These are phyloP conservation scores for Pythium aquatile DNA, from an alignment of 352 stramenopile genomes.

Conservation along the genomic window DNA sequence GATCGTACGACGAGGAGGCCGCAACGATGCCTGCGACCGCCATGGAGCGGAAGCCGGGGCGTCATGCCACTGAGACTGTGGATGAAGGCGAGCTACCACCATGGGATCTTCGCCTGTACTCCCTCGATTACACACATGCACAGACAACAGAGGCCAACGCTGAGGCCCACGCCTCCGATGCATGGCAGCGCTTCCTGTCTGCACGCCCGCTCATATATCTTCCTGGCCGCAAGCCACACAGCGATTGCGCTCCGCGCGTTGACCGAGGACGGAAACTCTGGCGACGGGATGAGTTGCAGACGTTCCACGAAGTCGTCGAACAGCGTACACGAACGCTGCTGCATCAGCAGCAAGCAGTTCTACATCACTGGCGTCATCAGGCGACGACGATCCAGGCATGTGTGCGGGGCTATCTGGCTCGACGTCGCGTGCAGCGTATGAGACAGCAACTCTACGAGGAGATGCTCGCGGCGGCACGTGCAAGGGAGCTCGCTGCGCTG, in stretches of 20 bases:
- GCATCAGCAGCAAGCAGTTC: constrained; percentile 32
- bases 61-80: neutral
- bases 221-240: constrained; percentile 35
- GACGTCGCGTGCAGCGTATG: constrained; percentile 35
- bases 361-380: constrained; percentile 39
- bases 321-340: constrained; percentile 36
- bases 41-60: neutral
- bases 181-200: constrained; percentile 39
- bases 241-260: constrained; percentile 41
- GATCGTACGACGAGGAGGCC: neutral
- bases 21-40: neutral
- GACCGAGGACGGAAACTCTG: constrained; percentile 32
- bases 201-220: constrained; percentile 46
- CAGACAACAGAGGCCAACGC: constrained; percentile 11
- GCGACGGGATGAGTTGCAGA: constrained; percentile 40
- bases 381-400: constrained; percentile 42
- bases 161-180: constrained; percentile 23
- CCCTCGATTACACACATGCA: constrained; percentile 33
- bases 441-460: constrained; percentile 28
- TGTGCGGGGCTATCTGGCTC: constrained; percentile 36
- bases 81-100: constrained; percentile 7
- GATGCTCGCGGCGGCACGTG: constrained; percentile 23
- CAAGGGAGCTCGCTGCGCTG: constrained; percentile 24
- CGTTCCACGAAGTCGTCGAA: constrained; percentile 41
- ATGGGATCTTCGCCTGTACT: constrained; percentile 45